A percentile compares a stretch with the other conserved stretches of the same genome.
These are phyloP conservation scores for Lachnellula willkommii DNA, from an alignment of 2,329 filamentous ascomycete species.

Conservation along the genomic window DNA sequence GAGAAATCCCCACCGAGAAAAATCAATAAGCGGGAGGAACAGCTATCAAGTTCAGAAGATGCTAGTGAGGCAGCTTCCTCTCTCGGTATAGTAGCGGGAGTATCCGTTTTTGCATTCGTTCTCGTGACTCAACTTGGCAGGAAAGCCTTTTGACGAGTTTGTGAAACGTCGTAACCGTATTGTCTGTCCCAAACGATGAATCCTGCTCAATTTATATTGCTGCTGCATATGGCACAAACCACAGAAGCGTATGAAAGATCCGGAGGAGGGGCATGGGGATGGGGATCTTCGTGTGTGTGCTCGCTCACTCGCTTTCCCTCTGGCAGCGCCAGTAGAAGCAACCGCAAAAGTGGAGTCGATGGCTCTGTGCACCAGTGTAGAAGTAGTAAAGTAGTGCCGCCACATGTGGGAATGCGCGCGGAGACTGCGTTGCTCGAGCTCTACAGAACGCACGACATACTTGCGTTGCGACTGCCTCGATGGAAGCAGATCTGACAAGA, in stretches of 20 bases:
- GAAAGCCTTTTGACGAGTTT: constrained; percentile 10
- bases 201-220: constrained; percentile 19
- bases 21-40: constrained; percentile 10
- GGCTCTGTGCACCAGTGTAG: not conserved
- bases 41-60: not conserved
- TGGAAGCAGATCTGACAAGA: constrained; percentile 26
- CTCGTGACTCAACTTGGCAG: constrained; percentile 21
- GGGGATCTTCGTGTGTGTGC: not conserved
- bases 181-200: constrained; percentile 27
- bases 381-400: not conserved
- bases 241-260: constrained; percentile 3
- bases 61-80: not conserved
- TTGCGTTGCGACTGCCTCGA: constrained; percentile 21
- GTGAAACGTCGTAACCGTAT: constrained; percentile 21
- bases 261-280: constrained; percentile 5
- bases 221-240: constrained; percentile 11
- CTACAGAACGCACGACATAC: constrained; percentile 23
- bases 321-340: not conserved
- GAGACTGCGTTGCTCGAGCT: constrained; percentile 16
- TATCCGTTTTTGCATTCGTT: constrained; percentile 24
- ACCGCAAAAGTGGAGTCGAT: not conserved
- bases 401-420: constrained; percentile 3
- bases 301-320: not conserved
- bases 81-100: constrained; percentile 15
- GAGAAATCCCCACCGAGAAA: constrained; percentile 10